Evolutionary conservation across 768 basidiomycete species (phyloP), one percentile per base, ranked within the genome.

Genomic region (Lactarius hengduanensis): DNA sequence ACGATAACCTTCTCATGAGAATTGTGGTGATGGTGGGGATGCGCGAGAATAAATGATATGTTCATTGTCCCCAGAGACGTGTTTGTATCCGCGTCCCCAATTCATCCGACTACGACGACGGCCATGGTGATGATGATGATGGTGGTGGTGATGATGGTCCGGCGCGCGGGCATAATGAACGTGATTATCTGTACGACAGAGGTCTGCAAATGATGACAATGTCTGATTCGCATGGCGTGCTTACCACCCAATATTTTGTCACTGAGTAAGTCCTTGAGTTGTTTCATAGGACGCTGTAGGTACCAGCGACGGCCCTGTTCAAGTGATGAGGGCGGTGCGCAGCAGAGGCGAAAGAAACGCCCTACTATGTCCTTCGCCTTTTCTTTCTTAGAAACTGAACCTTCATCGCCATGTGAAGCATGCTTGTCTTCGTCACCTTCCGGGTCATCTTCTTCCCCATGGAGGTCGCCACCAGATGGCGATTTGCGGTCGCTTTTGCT

Each of bases 261-360:
- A 15, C 70, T 67, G 13, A 74, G 61, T 8, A 71, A n/a, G 32
- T 60, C 43, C 50, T 65, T 65, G 59, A 70, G 32, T 62, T 71
- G n/a, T 40, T 70, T 15, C 10, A 74, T 22, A 4, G 74, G 72
- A 56, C 68, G 41, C 20, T 64, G 22, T 3, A 69, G 55, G 57
- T 71, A 59, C 69, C 67, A 74, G 18, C 50, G 59, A 32, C 72
- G 70, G 69, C 72, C 58, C n/a, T 55, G 15, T 41, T 47, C 41
- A 16, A 50, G n/a, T 26, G 20, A 26, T 67, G 11, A 58, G 62
- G 20, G 34, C 16, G 20, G 47, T 28, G 47, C 20, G 58, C 10
- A n/a, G 30, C 20, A 18, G 5, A 45, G 30, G 11, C 9, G n/a
- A 20, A 4, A 26, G 11, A 28, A 20, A 57, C 16, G 57, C 58